Evolutionary conservation across 129 eudicot species (phyloP).

Genomic region (Logfia minima): DNA sequence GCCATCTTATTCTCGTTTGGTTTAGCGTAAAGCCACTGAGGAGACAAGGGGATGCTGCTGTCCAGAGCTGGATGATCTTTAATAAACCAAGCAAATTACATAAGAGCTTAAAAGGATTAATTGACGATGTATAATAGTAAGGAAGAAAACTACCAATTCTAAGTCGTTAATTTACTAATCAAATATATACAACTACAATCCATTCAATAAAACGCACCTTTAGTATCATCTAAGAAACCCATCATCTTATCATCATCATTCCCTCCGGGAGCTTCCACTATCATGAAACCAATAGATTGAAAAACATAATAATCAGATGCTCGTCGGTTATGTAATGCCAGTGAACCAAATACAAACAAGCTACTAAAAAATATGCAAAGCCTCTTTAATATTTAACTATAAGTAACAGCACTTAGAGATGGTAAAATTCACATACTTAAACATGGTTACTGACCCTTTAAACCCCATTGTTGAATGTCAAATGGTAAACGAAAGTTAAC

Average conservation of each 20-base stretch:
- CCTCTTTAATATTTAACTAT: not conserved
- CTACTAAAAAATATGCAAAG: not conserved
- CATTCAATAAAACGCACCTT: constrained; percentile 43
- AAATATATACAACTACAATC: not conserved
- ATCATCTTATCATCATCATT: constrained; percentile 63
- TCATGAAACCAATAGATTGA: constrained; percentile 20
- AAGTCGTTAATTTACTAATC: not conserved
- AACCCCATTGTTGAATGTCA: no score
- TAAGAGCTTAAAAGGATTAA: not conserved
- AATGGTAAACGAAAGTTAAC: no score
- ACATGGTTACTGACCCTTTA: not conserved
- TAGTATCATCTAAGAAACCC: constrained; percentile 66
- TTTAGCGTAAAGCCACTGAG: constrained; percentile 96
- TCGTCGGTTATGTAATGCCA: not conserved
- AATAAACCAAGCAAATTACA: not conserved
- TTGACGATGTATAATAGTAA: not conserved
- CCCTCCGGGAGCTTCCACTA: constrained; percentile 49
- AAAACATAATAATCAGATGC: not conserved
- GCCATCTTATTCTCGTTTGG: constrained; percentile 80
- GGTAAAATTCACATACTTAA: not conserved
- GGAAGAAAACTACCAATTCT: not conserved
- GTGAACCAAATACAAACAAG: not conserved
- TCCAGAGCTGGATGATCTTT: constrained; percentile 70
- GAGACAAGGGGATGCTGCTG: constrained; percentile 92
- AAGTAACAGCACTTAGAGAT: no score